These are phyloP conservation scores for Platanus orientalis DNA, from an alignment of 164 flowering plant genomes.

Conservation along the genomic window DNA sequence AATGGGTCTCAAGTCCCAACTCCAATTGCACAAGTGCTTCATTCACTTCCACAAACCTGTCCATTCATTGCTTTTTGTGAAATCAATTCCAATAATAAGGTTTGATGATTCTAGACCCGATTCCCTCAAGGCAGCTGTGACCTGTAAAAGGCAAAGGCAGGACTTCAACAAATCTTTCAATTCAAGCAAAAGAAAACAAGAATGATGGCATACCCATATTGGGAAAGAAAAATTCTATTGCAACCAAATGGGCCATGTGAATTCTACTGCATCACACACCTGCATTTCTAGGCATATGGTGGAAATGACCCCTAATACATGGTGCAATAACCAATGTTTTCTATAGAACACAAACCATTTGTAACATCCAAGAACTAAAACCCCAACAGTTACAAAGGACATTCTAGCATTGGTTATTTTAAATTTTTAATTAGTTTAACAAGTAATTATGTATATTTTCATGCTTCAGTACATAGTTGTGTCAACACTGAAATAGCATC, in stretches of 20 bases:
- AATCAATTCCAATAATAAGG: slow-evolving; percentile 71
- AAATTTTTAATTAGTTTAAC: no score
- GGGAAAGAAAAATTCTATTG: neutral
- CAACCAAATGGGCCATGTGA: neutral
- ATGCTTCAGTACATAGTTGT: no score
- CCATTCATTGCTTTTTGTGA: slow-evolving; percentile 85
- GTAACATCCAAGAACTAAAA: no score
- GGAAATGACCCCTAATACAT: no score
- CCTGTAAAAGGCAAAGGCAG: slow-evolving; percentile 31
- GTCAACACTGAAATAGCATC: no score
- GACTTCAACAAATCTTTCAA: neutral
- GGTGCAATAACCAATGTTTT: no score
- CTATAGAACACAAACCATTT: no score
- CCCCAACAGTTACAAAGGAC: no score
- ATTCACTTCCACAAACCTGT: slow-evolving; percentile 42
- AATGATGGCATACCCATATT: neutral
- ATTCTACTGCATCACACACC: no score
- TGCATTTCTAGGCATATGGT: no score
- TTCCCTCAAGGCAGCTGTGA: slow-evolving; percentile 50
- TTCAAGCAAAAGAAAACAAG: neutral
- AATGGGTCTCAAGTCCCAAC: neutral
- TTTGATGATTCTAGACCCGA: slow-evolving; percentile 75
- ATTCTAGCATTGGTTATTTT: no score
- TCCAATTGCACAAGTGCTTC: neutral
- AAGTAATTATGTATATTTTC: no score